Evolutionary conservation across 768 basidiomycete genomes (phyloP).

Genomic region (Tulasnella calospora): DNA sequence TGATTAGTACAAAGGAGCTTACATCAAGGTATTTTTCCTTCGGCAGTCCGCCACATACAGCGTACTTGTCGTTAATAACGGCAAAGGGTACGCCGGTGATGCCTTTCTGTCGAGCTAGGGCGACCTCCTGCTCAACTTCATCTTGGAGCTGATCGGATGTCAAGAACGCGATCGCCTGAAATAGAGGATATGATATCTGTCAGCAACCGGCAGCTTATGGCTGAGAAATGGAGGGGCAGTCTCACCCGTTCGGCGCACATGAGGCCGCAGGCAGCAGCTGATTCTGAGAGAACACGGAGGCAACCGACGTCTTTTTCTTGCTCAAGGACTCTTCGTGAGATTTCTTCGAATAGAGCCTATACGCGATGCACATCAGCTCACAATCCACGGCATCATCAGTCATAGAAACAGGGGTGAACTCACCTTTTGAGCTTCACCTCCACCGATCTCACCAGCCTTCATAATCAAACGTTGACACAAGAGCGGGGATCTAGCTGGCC

Average conservation of each 20-base stretch:
- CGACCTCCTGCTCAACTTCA: conserved; percentile 60
- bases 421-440: conserved; percentile 17
- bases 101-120: conserved; percentile 57
- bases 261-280: conserved; percentile 52
- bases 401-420: neutral
- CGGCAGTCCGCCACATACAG: conserved; percentile 66
- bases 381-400: neutral
- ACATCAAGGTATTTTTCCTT: conserved; percentile 52
- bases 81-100: conserved; percentile 76
- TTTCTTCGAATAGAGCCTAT: conserved; percentile 48
- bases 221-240: conserved; percentile 14
- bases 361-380: neutral
- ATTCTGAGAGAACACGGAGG: conserved; percentile 51
- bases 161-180: conserved; percentile 59
- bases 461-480: conserved; percentile 13
- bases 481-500: conserved; percentile 13
- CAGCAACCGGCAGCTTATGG: neutral
- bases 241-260: conserved; percentile 59
- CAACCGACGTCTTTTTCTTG: conserved; percentile 61
- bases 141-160: conserved; percentile 57
- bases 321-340: conserved; percentile 65
- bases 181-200: neutral
- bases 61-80: conserved; percentile 74
- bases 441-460: conserved; percentile 8
- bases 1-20: neutral